These are phyloP conservation scores for Xylariaceae sp. DNA, from an alignment of 2,329 filamentous ascomycete species.

Conservation along the genomic window DNA sequence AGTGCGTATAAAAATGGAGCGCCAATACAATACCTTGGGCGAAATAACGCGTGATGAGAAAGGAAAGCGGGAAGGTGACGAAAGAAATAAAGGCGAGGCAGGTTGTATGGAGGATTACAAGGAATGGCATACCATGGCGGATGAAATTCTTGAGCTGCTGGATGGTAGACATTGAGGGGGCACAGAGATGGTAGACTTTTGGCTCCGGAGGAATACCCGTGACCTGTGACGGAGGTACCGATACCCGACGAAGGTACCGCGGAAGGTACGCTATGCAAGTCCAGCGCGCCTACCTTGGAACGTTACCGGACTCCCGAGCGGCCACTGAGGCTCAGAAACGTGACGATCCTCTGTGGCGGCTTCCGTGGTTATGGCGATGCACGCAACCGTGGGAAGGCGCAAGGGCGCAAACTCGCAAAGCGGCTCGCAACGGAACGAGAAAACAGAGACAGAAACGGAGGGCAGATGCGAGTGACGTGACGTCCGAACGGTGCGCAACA, in stretches of 20 bases:
- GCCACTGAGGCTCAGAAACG: slow-evolving; percentile 11
- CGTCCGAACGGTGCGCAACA: background rate
- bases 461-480: background rate
- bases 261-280: background rate
- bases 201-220: background rate
- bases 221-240: background rate
- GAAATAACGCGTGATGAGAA: background rate
- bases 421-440: background rate
- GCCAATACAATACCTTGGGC: background rate
- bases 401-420: background rate
- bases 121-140: slow-evolving; percentile 61
- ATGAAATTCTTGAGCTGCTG: slow-evolving; percentile 98
- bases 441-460: background rate
- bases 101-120: background rate
- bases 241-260: background rate
- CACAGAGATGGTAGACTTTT: background rate
- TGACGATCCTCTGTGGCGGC: background rate
- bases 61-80: slow-evolving; percentile 1
- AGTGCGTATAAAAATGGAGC: background rate
- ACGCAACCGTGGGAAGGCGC: background rate
- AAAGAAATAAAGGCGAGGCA: slow-evolving; percentile 7
- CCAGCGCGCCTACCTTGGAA: slow-evolving; percentile 7
- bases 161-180: slow-evolving; percentile 59
- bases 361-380: background rate
- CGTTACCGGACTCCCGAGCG: slow-evolving; percentile 14